Evolutionary conservation across 805 yeast species (phyloP).

Genomic region (Monosporozyma aerobia): DNA sequence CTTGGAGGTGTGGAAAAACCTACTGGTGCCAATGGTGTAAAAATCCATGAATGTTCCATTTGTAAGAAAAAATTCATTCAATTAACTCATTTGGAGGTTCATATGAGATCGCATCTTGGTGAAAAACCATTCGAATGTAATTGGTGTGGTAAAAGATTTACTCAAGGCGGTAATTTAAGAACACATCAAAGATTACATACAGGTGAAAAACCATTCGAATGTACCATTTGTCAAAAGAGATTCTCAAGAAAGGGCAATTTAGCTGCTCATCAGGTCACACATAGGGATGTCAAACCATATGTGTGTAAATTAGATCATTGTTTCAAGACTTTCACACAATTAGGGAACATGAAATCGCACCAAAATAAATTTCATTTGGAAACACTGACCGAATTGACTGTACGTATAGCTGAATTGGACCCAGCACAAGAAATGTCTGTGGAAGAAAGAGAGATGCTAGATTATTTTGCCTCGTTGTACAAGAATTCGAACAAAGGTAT

Average conservation of each 20-base stretch:
- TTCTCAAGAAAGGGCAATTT: conserved; percentile 89
- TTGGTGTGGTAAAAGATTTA: conserved; percentile 70
- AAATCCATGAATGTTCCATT: conserved; percentile 61
- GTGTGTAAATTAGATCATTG: conserved; percentile 75
- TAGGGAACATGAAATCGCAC: conserved; percentile 89
- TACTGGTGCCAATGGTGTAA: conserved; percentile 29
- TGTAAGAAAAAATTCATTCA: conserved; percentile 79
- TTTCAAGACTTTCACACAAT: conserved; percentile 77
- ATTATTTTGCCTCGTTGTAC: conserved; percentile 73
- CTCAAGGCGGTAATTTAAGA: conserved; percentile 84
- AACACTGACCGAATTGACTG: conserved; percentile 58
- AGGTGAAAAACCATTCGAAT: conserved; percentile 83
- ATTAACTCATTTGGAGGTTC: conserved; percentile 83
- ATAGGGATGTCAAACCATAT: conserved; percentile 67
- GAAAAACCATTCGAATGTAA: conserved; percentile 74
- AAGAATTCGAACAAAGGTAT: conserved; percentile 82
- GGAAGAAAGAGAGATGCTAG: conserved; percentile 58
- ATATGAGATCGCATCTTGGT: conserved; percentile 80
- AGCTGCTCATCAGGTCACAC: conserved; percentile 81
- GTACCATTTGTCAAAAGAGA: conserved; percentile 63
- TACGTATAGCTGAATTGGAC: conserved; percentile 53
- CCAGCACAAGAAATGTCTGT: conserved; percentile 41
- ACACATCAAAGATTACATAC: conserved; percentile 83
- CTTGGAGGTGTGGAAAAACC: conserved; percentile 80
- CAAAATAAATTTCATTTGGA: conserved; percentile 80